A percentile compares a stretch with the other conserved stretches of the same genome.
These are phyloP conservation scores for Naegleria lovaniensis DNA, from an alignment of 208 protist species.

Conservation along the genomic window DNA sequence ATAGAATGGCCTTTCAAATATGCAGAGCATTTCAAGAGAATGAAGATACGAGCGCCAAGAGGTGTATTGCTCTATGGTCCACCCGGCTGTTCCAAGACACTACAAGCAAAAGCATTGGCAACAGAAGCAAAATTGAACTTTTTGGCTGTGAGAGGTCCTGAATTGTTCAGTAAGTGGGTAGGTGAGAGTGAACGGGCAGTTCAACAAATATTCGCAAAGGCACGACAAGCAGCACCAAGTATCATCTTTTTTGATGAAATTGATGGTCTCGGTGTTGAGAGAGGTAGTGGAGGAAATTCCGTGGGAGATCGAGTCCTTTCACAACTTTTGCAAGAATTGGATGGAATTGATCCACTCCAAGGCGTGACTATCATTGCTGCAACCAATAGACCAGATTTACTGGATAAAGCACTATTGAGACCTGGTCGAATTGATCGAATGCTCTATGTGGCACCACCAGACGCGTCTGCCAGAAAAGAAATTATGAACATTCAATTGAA, in stretches of 20 bases:
- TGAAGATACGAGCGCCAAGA: constrained; percentile 79
- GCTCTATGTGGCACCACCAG: constrained; percentile 81
- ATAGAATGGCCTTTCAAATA: constrained; percentile 80
- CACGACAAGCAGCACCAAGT: constrained; percentile 69
- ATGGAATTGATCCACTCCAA: constrained; percentile 61
- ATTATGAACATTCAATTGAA: constrained; percentile 74
- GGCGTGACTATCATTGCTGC: constrained; percentile 77
- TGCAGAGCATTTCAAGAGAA: constrained; percentile 71
- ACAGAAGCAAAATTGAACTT: constrained; percentile 72
- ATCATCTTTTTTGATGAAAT: constrained; percentile 92
- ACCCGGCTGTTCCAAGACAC: constrained; percentile 82
- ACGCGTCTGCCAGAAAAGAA: constrained; percentile 54
- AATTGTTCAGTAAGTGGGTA: constrained; percentile 86
- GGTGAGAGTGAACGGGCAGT: constrained; percentile 87
- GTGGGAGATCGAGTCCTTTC: constrained; percentile 68
- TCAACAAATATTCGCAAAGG: constrained; percentile 75
- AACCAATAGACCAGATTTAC: constrained; percentile 85
- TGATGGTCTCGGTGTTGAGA: constrained; percentile 56
- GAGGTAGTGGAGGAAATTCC: constrained; percentile 53
- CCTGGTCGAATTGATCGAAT: constrained; percentile 73
- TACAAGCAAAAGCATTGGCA: constrained; percentile 79
- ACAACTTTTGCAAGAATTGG: constrained; percentile 83
- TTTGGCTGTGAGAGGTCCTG: constrained; percentile 76
- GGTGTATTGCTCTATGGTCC: constrained; percentile 88
- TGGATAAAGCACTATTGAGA: constrained; percentile 43